Percentiles rank a stretch among this genome's conserved stretches.
Evolutionary conservation across 2,329 filamentous ascomycete genomes (phyloP).

Genomic region (Fusarium sp.): DNA sequence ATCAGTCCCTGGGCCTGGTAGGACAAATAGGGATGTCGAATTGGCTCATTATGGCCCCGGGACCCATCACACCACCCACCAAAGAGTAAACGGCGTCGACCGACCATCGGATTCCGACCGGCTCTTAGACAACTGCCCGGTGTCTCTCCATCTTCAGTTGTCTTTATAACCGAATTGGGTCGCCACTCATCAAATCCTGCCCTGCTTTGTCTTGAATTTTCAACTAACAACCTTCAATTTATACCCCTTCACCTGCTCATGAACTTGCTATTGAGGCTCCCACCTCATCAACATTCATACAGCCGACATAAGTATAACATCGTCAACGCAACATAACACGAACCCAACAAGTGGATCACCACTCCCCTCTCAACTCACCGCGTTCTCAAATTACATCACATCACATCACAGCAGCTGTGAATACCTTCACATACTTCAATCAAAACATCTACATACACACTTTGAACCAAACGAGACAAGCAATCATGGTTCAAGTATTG

Average conservation of each 20-base stretch:
- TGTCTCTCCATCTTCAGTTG: slow-evolving; percentile 38
- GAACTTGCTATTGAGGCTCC: slow-evolving; percentile 46
- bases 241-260: slow-evolving; percentile 42
- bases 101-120: slow-evolving; percentile 48
- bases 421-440: slow-evolving; percentile 15
- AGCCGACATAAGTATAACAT: slow-evolving; percentile 36
- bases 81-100: slow-evolving; percentile 34
- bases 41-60: slow-evolving; percentile 43
- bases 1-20: slow-evolving; percentile 24
- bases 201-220: slow-evolving; percentile 10
- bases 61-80: slow-evolving; percentile 47
- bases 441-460: not conserved
- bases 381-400: slow-evolving; percentile 15
- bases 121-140: slow-evolving; percentile 31
- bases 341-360: slow-evolving; percentile 8
- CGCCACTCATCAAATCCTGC: slow-evolving; percentile 38
- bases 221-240: slow-evolving; percentile 29
- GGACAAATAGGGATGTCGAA: slow-evolving; percentile 42
- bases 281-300: slow-evolving; percentile 28
- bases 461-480: not conserved
- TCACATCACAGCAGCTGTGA: slow-evolving; percentile 1
- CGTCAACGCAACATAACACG: slow-evolving; percentile 41
- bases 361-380: slow-evolving; percentile 16
- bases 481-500: slow-evolving; percentile 52
- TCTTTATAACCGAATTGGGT: slow-evolving; percentile 46